These are phyloP conservation scores for Protea cynaroides DNA, from an alignment of 164 flowering plant species.

Conservation along the genomic window DNA sequence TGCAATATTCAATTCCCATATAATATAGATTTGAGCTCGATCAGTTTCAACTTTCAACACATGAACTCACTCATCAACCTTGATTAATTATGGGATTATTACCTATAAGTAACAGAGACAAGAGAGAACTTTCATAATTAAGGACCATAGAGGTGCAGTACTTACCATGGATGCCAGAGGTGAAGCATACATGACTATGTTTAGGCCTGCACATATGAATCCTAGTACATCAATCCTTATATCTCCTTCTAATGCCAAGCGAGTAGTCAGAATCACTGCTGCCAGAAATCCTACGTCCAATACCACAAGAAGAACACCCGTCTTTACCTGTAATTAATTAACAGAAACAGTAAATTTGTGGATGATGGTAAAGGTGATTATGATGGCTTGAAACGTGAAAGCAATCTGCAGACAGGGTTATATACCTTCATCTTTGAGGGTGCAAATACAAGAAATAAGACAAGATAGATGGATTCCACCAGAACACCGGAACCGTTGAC, in stretches of 20 bases:
- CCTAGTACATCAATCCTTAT: slow-evolving; percentile 28
- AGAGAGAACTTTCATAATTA: too few relatives aligned
- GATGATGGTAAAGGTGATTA: background rate
- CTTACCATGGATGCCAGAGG: slow-evolving; percentile 50
- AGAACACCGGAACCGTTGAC: slow-evolving; percentile 47
- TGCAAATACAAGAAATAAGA: slow-evolving; percentile 44
- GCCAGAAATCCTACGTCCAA: slow-evolving; percentile 31
- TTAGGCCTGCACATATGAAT: slow-evolving; percentile 27
- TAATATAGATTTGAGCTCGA: too few relatives aligned
- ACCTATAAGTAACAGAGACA: too few relatives aligned
- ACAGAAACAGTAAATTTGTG: too few relatives aligned
- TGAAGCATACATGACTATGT: slow-evolving; percentile 45
- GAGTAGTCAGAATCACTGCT: slow-evolving; percentile 22
- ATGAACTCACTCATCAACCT: too few relatives aligned
- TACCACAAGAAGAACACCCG: slow-evolving; percentile 18
- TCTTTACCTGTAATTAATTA: slow-evolving; percentile 28
- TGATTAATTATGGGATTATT: too few relatives aligned
- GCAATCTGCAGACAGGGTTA: too few relatives aligned
- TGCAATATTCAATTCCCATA: too few relatives aligned
- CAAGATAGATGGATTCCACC: slow-evolving; percentile 28
- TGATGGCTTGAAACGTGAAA: too few relatives aligned
- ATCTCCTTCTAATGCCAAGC: slow-evolving; percentile 21
- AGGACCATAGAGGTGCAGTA: too few relatives aligned
- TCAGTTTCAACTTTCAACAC: too few relatives aligned
- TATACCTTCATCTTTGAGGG: slow-evolving; percentile 33